Conservation (phyloP, 2,329 filamentous ascomycete genomes). For the Colletotrichum sp. region DNA sequence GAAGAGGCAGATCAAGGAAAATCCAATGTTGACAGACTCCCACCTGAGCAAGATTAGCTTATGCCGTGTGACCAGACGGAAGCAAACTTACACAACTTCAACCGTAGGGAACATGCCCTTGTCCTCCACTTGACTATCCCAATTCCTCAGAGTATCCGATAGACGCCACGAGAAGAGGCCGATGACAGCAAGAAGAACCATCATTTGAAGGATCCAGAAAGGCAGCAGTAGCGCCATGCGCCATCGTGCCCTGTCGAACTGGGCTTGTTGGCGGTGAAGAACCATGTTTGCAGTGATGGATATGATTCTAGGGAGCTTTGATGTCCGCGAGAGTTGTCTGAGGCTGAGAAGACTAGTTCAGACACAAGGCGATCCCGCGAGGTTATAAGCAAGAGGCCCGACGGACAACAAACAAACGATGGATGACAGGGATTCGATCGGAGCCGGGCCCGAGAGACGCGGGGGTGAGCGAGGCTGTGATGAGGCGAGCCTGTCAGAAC, state of each 20-base stretch:
- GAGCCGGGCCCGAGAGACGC: slow-evolving; percentile 9
- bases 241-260: slow-evolving; percentile 60
- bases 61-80: background rate
- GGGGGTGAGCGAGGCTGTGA: slow-evolving; percentile 16
- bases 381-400: slow-evolving; percentile 11
- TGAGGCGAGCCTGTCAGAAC: slow-evolving; percentile 13
- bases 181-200: slow-evolving; percentile 49
- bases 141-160: slow-evolving; percentile 48
- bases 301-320: background rate
- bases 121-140: slow-evolving; percentile 40
- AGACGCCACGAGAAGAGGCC: slow-evolving; percentile 60
- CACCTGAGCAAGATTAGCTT: slow-evolving; percentile 42
- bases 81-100: slow-evolving; percentile 53
- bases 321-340: background rate
- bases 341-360: background rate
- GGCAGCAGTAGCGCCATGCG: slow-evolving; percentile 51
- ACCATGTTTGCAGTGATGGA: slow-evolving; percentile 33
- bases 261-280: slow-evolving; percentile 54
- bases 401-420: background rate
- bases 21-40: slow-evolving; percentile 56
- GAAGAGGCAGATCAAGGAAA: slow-evolving; percentile 51
- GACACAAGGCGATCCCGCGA: background rate
- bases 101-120: slow-evolving; percentile 46
- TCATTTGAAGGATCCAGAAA: slow-evolving; percentile 54
- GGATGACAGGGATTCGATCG: background rate